Evolutionary conservation across 169 alveolate species (phyloP).

Genomic region (Amoebophrya sp.): DNA sequence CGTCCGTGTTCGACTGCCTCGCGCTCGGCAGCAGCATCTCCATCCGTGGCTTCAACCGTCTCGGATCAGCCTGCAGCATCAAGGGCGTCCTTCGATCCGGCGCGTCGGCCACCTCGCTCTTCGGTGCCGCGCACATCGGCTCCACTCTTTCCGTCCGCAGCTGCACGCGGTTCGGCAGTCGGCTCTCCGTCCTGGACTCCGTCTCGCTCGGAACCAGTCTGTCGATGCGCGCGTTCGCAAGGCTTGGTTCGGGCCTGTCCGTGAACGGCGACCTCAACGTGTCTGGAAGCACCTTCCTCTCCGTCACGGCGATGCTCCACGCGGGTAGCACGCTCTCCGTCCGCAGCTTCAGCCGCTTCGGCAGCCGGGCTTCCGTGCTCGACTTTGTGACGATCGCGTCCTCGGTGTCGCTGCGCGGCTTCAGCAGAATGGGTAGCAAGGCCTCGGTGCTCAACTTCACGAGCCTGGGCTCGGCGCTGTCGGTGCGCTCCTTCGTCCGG

Average conservation of each 20-base stretch:
- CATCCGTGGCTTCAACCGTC: background rate
- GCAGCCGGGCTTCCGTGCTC: background rate
- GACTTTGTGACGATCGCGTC: background rate
- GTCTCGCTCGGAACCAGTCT: background rate
- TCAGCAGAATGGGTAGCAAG: background rate
- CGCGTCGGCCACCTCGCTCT: background rate
- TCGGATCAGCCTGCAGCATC: too few relatives aligned
- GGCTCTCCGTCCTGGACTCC: background rate
- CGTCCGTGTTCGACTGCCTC: background rate
- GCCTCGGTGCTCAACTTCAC: background rate
- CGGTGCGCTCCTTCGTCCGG: background rate
- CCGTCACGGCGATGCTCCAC: background rate
- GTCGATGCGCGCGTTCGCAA: background rate
- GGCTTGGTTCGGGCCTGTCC: background rate
- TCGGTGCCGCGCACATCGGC: background rate
- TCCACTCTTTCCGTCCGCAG: conserved; percentile 2
- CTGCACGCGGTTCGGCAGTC: background rate
- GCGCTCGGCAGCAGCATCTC: background rate
- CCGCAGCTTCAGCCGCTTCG: background rate
- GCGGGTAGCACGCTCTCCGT: background rate
- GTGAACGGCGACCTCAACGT: background rate
- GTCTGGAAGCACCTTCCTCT: background rate
- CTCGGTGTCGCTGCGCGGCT: background rate
- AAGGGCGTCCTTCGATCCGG: background rate
- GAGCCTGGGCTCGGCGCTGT: background rate